These are phyloP conservation scores for Gnomoniopsis sp. DNA, from an alignment of 2,329 filamentous ascomycete genomes.

Conservation along the genomic window DNA sequence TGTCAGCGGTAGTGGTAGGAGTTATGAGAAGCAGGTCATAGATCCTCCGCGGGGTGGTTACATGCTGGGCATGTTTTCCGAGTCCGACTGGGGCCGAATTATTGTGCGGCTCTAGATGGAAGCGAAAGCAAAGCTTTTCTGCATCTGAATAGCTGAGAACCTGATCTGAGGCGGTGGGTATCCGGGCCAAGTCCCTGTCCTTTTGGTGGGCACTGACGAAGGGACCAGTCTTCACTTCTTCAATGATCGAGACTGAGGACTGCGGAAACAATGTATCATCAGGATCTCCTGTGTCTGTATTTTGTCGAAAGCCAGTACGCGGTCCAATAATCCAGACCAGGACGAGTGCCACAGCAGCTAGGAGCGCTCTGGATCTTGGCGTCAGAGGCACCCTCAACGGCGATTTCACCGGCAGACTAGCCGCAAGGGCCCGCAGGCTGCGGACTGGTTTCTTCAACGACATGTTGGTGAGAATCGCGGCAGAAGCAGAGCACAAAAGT, in stretches of 20 bases:
- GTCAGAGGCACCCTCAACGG: conserved; percentile 4
- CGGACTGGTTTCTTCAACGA: neutral
- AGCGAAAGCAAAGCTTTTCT: conserved; percentile 10
- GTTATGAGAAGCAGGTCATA: conserved; percentile 21
- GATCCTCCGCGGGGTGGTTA: conserved; percentile 23
- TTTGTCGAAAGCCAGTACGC: neutral
- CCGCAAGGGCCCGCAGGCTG: neutral
- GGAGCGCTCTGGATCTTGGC: neutral
- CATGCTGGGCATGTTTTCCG: conserved; percentile 28
- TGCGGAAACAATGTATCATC: neutral
- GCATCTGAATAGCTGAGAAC: neutral
- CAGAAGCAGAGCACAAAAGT: neutral
- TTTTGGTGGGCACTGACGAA: neutral
- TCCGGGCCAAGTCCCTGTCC: neutral
- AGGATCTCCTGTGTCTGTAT: neutral
- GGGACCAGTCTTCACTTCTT: neutral
- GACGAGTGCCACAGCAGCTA: conserved; percentile 7
- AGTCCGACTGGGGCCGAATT: neutral
- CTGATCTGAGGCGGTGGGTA: neutral
- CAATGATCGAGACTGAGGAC: neutral
- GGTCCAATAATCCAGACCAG: conserved; percentile 11
- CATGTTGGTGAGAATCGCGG: neutral
- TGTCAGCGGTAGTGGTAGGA: conserved; percentile 16
- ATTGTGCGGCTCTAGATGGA: conserved; percentile 10
- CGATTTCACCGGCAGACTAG: neutral